phyloP scores from a whole-genome alignment of 2,329 filamentous ascomycete species.

The Trichoderma polysporum region DNA sequence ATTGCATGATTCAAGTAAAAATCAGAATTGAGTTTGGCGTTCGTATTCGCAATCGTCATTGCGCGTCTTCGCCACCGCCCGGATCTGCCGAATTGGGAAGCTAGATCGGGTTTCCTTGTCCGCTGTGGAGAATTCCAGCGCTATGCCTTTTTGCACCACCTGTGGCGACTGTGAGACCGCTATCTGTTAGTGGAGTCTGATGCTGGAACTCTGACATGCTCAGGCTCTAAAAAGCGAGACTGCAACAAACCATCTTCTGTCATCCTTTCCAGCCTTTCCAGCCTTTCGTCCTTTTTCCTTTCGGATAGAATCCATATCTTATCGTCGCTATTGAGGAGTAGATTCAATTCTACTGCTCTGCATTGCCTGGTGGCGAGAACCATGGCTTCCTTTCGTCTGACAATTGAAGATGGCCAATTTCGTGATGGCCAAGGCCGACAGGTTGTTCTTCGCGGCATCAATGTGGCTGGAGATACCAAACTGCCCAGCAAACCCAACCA shows the following conservation, averaged over 20 bases:
- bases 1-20: not conserved
- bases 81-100: slow-evolving; percentile 8
- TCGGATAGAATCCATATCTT: not conserved
- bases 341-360: not conserved
- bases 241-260: not conserved
- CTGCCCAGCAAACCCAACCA: slow-evolving; percentile 77
- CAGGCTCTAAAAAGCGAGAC: not conserved
- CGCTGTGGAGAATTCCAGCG: slow-evolving; percentile 6
- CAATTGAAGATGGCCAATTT: slow-evolving; percentile 83
- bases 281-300: not conserved
- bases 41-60: slow-evolving; percentile 10
- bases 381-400: slow-evolving; percentile 76
- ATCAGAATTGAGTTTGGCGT: not conserved
- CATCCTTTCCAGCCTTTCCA: not conserved
- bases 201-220: slow-evolving; percentile 4
- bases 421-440: slow-evolving; percentile 79
- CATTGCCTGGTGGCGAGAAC: not conserved
- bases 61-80: not conserved
- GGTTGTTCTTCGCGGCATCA: slow-evolving; percentile 88
- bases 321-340: not conserved
- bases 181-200: not conserved
- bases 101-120: not conserved
- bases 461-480: slow-evolving; percentile 88
- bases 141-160: not conserved
- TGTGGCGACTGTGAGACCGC: slow-evolving; percentile 9